Evolutionary conservation across 2,329 filamentous ascomycete species (phyloP).

Genomic region (Exophiala calicioides): DNA sequence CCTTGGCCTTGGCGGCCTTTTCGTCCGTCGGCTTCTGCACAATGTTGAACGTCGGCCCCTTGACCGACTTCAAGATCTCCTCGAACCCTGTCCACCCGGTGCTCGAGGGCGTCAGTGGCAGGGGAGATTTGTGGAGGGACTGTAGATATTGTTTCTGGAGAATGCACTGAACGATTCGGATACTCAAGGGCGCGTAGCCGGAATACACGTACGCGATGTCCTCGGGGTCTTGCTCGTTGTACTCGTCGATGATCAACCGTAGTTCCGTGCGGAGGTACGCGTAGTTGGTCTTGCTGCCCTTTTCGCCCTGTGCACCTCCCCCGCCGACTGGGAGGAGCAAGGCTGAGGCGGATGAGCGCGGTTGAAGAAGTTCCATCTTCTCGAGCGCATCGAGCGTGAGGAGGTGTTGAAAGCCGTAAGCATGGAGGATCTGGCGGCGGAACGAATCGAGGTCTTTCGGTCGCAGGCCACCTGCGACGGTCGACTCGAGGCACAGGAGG

Average conservation of each 20-base stretch:
- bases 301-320: conserved; percentile 43
- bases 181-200: conserved; percentile 89
- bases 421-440: conserved; percentile 82
- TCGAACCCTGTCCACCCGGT: conserved; percentile 94
- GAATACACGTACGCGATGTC: conserved; percentile 98
- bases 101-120: conserved; percentile 59
- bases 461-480: conserved; percentile 83
- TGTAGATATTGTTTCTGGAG: conserved; percentile 85
- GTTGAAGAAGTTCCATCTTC: conserved; percentile 81
- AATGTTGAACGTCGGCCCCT: conserved; percentile 88
- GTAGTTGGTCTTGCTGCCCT: conserved; percentile 82
- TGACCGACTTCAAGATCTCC: conserved; percentile 81
- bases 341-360: conserved; percentile 74
- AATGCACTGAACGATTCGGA: conserved; percentile 88
- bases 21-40: conserved; percentile 82
- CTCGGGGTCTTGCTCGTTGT: conserved; percentile 90
- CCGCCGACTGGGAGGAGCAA: conserved; percentile 76
- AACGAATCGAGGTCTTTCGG: conserved; percentile 87
- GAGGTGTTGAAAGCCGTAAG: conserved; percentile 92
- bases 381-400: conserved; percentile 86
- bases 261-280: conserved; percentile 81
- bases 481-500: conserved; percentile 87
- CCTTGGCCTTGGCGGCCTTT: conserved; percentile 83
- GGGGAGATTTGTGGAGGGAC: conserved; percentile 66
- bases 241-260: conserved; percentile 89